Percentiles rank a stretch among this genome's conserved stretches.
phyloP scores from a whole-genome alignment of 148 eudicot species.

The Nyssa sinensis region DNA sequence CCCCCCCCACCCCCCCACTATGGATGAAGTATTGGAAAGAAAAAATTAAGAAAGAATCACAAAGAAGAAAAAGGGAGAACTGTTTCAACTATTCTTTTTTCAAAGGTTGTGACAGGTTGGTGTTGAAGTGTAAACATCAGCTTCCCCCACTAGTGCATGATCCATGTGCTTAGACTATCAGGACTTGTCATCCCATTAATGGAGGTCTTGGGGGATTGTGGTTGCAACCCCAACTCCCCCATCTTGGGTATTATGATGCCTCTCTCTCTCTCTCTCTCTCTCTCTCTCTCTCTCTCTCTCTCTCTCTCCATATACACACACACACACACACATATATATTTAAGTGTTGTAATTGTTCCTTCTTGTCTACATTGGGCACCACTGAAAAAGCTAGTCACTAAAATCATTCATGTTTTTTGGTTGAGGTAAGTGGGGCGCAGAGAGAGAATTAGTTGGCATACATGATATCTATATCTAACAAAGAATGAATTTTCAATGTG shows the following conservation, averaged over 20 bases:
- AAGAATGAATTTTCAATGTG: conserved; percentile 12
- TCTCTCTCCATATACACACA: background rate
- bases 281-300: background rate
- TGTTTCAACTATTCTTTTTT: conserved; percentile 15
- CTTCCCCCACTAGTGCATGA: conserved; percentile 23
- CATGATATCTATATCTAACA: conserved; percentile 10
- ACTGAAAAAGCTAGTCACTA: conserved; percentile 22
- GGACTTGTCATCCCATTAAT: conserved; percentile 20
- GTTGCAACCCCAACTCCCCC: conserved; percentile 15
- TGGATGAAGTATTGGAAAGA: conserved; percentile 8
- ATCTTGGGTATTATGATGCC: conserved; percentile 1
- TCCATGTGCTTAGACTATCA: conserved; percentile 25
- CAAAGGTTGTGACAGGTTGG: conserved; percentile 4
- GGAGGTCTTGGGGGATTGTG: conserved; percentile 13
- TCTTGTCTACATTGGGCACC: conserved; percentile 29
- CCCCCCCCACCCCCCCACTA: too few relatives aligned
- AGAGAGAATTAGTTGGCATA: conserved; percentile 12
- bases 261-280: conserved; percentile 3
- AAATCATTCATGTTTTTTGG: conserved; percentile 29
- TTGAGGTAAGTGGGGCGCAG: conserved; percentile 22
- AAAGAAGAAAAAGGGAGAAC: conserved; percentile 5
- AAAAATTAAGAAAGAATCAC: background rate
- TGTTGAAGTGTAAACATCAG: conserved; percentile 27
- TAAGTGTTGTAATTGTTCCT: conserved; percentile 21
- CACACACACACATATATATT: background rate